phyloP scores from a whole-genome alignment of 192 early-diverging fungal genomes.

The Coemansia sp. region DNA sequence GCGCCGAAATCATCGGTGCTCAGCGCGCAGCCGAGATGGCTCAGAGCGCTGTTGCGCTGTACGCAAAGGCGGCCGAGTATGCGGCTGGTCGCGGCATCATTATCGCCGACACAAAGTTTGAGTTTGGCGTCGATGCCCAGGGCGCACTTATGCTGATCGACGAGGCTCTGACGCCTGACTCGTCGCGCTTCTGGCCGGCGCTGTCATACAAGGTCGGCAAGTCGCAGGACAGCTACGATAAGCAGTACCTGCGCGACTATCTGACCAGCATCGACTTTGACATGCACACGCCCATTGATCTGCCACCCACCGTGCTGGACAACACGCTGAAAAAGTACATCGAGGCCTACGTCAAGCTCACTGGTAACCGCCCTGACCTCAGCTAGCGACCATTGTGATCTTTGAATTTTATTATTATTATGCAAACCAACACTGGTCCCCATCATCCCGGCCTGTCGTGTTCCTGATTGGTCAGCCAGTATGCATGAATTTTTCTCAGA shows the following conservation, averaged over 20 bases:
- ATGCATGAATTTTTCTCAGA: constrained; percentile 7
- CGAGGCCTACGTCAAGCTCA: constrained; percentile 85
- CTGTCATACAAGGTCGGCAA: constrained; percentile 74
- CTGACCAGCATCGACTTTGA: constrained; percentile 87
- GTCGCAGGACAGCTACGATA: constrained; percentile 90
- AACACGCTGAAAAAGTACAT: constrained; percentile 92
- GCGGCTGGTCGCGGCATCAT: constrained; percentile 86
- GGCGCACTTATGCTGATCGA: constrained; percentile 86
- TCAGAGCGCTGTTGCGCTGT: constrained; percentile 73
- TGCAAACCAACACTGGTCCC: too few species aligned
- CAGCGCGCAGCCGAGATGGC: constrained; percentile 75
- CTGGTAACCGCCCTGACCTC: constrained; percentile 65
- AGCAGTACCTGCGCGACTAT: constrained; percentile 97
- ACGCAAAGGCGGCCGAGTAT: constrained; percentile 81
- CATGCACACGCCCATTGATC: constrained; percentile 70
- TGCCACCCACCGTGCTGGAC: constrained; percentile 79
- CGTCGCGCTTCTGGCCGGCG: constrained; percentile 96
- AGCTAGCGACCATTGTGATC: constrained; percentile 21
- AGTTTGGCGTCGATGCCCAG: constrained; percentile 91
- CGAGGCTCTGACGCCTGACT: constrained; percentile 98
- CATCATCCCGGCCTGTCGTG: neutral
- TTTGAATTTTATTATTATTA: too few species aligned
- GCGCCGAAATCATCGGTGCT: constrained; percentile 83
- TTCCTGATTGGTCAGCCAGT: constrained; percentile 9
- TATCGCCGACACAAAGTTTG: constrained; percentile 99